Conservation (phyloP, 2,329 filamentous ascomycete genomes). For the Botrytis cinerea region DNA sequence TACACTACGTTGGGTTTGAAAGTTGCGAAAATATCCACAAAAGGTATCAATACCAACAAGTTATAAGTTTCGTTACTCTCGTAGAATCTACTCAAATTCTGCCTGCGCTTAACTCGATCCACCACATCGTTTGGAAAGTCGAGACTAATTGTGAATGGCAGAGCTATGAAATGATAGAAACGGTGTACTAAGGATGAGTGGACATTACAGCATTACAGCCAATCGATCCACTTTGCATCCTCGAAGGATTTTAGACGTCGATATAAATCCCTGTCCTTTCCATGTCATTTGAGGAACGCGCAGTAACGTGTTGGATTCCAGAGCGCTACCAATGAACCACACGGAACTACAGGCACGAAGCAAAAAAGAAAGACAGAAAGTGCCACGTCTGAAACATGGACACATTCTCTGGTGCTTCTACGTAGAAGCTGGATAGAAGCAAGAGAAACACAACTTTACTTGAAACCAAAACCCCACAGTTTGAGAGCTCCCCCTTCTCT, state of each 20-base stretch:
- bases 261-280: not conserved
- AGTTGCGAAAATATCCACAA: not conserved
- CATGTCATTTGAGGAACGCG: not conserved
- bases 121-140: not conserved
- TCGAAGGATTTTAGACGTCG: slow-evolving; percentile 14
- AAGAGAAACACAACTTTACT: not conserved
- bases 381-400: slow-evolving; percentile 13
- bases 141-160: not conserved
- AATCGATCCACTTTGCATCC: slow-evolving; percentile 11
- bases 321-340: not conserved
- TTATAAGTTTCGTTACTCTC: not conserved
- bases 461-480: slow-evolving; percentile 4
- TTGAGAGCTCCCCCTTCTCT: not conserved
- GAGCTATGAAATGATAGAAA: slow-evolving; percentile 4
- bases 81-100: not conserved
- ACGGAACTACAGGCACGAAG: not conserved
- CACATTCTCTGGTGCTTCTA: not conserved
- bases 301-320: not conserved
- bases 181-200: not conserved
- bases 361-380: not conserved
- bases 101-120: slow-evolving; percentile 1
- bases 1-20: not conserved
- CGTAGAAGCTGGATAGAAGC: not conserved
- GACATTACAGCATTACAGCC: slow-evolving; percentile 3
- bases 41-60: not conserved